phyloP scores from a whole-genome alignment of 805 yeast species.

The Vanderwaltozyma tropicalis region DNA sequence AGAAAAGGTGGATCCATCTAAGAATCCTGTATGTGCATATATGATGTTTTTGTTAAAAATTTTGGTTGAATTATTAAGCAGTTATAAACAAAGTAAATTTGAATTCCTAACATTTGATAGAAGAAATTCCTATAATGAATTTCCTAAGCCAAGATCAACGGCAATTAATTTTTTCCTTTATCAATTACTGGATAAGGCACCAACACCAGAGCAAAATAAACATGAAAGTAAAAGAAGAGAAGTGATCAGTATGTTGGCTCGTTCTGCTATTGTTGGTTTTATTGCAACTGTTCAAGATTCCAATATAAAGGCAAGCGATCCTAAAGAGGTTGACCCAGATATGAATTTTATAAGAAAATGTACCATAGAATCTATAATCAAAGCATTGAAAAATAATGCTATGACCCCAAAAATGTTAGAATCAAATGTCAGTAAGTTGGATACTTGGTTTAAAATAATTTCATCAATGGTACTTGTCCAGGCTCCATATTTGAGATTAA shows the following conservation, averaged over 20 bases:
- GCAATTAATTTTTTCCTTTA: constrained; percentile 69
- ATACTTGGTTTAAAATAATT: constrained; percentile 25
- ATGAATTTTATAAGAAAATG: constrained; percentile 65
- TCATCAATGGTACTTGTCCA: constrained; percentile 22
- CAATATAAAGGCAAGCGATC: constrained; percentile 31
- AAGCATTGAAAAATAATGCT: constrained; percentile 46
- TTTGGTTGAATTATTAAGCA: constrained; percentile 59
- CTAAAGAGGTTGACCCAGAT: constrained; percentile 52
- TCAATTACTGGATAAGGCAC: constrained; percentile 50
- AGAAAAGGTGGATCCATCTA: constrained; percentile 31
- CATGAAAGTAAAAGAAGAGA: constrained; percentile 40
- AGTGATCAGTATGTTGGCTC: constrained; percentile 52
- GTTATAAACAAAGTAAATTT: constrained; percentile 71
- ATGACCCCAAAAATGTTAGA: constrained; percentile 17
- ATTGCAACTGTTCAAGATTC: constrained; percentile 47
- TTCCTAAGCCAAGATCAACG: constrained; percentile 61
- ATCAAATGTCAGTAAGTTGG: constrained; percentile 20
- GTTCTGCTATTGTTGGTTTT: constrained; percentile 50
- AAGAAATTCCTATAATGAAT: constrained; percentile 35
- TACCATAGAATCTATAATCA: constrained; percentile 56
- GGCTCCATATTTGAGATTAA: constrained; percentile 29
- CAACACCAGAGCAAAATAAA: constrained; percentile 29
- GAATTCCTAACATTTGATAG: constrained; percentile 72
- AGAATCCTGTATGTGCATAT: constrained; percentile 51
- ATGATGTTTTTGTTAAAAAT: constrained; percentile 58